phyloP scores from a whole-genome alignment of 345 rosid genomes.

The Lumnitzera racemosa region DNA sequence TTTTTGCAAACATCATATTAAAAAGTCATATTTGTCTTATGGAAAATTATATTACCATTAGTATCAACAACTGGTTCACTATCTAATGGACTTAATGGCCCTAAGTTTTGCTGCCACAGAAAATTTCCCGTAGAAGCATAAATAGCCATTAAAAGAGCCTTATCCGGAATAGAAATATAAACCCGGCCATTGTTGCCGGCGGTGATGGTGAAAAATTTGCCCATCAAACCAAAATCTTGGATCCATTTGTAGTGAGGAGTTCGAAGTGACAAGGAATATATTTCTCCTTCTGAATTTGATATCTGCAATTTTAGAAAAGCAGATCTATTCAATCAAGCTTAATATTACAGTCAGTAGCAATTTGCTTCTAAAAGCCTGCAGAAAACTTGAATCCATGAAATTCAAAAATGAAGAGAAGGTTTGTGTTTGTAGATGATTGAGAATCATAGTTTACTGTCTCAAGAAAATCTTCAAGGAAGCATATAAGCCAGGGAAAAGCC shows the following conservation, averaged over 20 bases:
- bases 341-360: no score
- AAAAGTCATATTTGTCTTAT: neutral
- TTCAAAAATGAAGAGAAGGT: no score
- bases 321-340: neutral
- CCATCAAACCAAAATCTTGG: constrained; percentile 61
- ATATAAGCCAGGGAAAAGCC: no score
- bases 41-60: constrained; percentile 33
- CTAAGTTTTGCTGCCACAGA: constrained; percentile 57
- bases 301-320: constrained; percentile 33
- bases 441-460: no score
- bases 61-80: constrained; percentile 52
- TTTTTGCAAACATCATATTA: neutral
- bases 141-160: constrained; percentile 47
- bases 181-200: constrained; percentile 71
- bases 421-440: no score
- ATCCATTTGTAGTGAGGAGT: constrained; percentile 64
- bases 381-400: no score
- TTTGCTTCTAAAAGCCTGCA: no score
- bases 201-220: constrained; percentile 43
- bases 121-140: constrained; percentile 60
- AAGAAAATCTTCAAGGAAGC: no score
- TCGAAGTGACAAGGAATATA: constrained; percentile 68
- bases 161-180: constrained; percentile 48
- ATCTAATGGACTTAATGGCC: constrained; percentile 49
- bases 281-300: constrained; percentile 63